Conservation (phyloP, 768 basidiomycete genomes). For the Steccherinum ochraceum region DNA sequence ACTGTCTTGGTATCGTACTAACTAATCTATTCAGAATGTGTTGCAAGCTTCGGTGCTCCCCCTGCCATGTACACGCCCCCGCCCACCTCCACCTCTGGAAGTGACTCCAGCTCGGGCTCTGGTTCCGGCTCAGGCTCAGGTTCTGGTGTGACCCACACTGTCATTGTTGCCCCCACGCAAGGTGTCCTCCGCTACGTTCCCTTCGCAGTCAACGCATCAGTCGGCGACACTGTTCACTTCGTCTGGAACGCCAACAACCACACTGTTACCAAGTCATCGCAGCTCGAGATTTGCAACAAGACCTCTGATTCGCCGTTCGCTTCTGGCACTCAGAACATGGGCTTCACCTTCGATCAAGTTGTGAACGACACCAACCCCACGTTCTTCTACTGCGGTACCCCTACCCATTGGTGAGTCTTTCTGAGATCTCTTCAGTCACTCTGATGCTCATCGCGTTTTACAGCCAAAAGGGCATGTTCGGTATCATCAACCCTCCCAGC, state of each 20-base stretch:
- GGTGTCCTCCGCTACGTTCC: conserved; percentile 74
- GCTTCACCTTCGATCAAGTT: conserved; percentile 62
- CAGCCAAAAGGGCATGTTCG: conserved; percentile 75
- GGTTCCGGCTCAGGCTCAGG: conserved; percentile 7
- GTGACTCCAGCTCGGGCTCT: conserved; percentile 11
- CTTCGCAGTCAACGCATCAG: conserved; percentile 67
- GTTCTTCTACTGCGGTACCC: conserved; percentile 70
- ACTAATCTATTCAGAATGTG: conserved; percentile 43
- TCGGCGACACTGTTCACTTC: conserved; percentile 72
- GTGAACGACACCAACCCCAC: conserved; percentile 70
- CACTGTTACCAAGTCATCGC: conserved; percentile 77
- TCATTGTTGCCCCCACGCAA: conserved; percentile 72
- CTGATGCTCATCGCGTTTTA: not conserved
- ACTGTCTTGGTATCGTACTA: conserved; percentile 12
- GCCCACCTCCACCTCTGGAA: too few species aligned
- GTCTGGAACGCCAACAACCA: conserved; percentile 76
- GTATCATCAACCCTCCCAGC: conserved; percentile 65
- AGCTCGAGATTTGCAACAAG: conserved; percentile 68
- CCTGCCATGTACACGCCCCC: conserved; percentile 23
- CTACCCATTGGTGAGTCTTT: conserved; percentile 47
- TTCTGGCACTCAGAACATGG: conserved; percentile 57
- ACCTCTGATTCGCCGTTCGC: conserved; percentile 51
- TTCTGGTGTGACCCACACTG: conserved; percentile 58
- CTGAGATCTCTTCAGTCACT: not conserved
- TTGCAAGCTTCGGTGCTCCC: conserved; percentile 48